These are phyloP conservation scores for Myxozyma melibiosi DNA, from an alignment of 805 yeast genomes.

Conservation along the genomic window DNA sequence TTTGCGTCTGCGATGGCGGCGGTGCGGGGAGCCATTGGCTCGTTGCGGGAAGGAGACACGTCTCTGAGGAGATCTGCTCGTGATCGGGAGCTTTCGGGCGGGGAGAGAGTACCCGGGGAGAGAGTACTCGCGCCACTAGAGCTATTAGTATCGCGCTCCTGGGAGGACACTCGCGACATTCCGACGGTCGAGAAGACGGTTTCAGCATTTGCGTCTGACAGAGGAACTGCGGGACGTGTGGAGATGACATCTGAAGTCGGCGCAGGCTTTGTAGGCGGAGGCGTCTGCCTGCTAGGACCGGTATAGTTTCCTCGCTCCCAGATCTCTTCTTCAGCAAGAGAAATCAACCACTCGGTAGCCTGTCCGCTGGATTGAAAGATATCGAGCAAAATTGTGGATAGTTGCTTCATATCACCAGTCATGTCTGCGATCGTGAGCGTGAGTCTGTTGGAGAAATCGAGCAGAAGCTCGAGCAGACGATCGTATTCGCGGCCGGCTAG, in stretches of 20 bases:
- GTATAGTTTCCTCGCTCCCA: slow-evolving; percentile 27
- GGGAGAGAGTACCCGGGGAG: slow-evolving; percentile 25
- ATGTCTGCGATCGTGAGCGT: slow-evolving; percentile 48
- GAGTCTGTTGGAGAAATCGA: slow-evolving; percentile 37
- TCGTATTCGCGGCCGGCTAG: slow-evolving; percentile 62
- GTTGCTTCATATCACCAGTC: slow-evolving; percentile 37
- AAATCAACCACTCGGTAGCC: slow-evolving; percentile 73
- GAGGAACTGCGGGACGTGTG: not conserved
- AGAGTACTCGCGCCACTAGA: slow-evolving; percentile 20
- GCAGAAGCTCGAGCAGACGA: slow-evolving; percentile 62
- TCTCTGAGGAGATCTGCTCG: slow-evolving; percentile 2
- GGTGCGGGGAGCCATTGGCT: not conserved
- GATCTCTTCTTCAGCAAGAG: slow-evolving; percentile 69
- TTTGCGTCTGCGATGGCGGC: slow-evolving; percentile 45
- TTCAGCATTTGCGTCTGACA: not conserved
- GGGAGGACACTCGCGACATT: slow-evolving; percentile 5
- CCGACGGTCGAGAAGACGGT: not conserved
- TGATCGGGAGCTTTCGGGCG: slow-evolving; percentile 11
- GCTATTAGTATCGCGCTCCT: not conserved
- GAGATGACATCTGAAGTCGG: not conserved
- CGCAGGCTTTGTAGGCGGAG: not conserved
- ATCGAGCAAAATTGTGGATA: slow-evolving; percentile 56
- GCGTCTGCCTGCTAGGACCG: not conserved
- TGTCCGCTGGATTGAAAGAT: slow-evolving; percentile 69
- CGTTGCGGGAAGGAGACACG: not conserved